Percentiles rank a stretch among this genome's conserved stretches.
Evolutionary conservation across 345 rosid genomes (phyloP).

Genomic region (Corchorus capsularis): DNA sequence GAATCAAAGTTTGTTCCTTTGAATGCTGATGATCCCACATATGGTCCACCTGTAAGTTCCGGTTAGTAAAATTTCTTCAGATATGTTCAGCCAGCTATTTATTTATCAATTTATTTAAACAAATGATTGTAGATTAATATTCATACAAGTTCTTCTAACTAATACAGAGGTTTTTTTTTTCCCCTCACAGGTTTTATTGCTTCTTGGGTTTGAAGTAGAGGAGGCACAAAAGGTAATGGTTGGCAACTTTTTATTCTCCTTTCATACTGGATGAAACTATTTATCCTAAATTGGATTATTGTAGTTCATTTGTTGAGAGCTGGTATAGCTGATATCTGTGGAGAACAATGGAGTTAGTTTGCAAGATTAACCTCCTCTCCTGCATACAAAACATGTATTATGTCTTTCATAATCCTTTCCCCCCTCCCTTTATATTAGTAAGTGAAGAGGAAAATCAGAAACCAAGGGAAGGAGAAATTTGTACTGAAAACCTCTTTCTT

Average conservation of each 20-base stretch:
- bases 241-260: not conserved
- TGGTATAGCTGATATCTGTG: not conserved
- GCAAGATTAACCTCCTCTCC: not conserved
- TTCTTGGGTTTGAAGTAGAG: conserved; percentile 65
- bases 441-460: not conserved
- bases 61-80: conserved; percentile 29
- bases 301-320: not conserved
- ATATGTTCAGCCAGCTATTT: not conserved
- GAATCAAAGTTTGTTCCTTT: conserved; percentile 84
- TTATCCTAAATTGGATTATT: not conserved
- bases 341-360: not conserved
- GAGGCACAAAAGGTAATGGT: conserved; percentile 62
- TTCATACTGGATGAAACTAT: not conserved
- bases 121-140: not conserved
- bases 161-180: not conserved
- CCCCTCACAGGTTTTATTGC: conserved; percentile 69
- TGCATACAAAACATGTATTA: not conserved
- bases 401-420: not conserved
- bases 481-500: not conserved
- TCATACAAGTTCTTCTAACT: not conserved
- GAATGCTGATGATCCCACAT: conserved; percentile 64
- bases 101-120: not conserved
- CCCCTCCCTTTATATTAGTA: not conserved
- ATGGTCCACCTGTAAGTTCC: conserved; percentile 91
- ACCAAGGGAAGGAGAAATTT: not conserved